These are phyloP conservation scores for Fusarium papillatum DNA, from an alignment of 2,329 filamentous ascomycete genomes.

Conservation along the genomic window DNA sequence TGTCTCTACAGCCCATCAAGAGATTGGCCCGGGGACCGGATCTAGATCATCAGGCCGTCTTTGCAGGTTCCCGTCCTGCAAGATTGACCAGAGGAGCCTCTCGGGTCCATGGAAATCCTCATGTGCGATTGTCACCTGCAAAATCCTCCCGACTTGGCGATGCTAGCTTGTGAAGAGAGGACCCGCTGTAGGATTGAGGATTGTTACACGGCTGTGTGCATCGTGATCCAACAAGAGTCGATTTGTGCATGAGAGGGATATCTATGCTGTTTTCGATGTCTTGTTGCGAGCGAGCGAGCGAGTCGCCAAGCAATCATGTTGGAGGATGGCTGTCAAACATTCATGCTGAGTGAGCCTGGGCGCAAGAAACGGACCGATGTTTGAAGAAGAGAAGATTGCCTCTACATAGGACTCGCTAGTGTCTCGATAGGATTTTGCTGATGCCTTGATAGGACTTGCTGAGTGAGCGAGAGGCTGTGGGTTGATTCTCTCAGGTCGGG, in stretches of 20 bases:
- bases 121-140: constrained; percentile 8
- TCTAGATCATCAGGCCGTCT: not conserved
- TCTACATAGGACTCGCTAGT: not conserved
- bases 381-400: not conserved
- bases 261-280: constrained; percentile 4
- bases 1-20: not conserved
- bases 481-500: not conserved
- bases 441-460: not conserved
- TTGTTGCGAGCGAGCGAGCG: not conserved
- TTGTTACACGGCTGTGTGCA: constrained; percentile 3
- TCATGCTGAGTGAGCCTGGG: not conserved
- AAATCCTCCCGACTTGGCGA: constrained; percentile 7
- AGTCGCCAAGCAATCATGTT: not conserved
- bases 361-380: not conserved
- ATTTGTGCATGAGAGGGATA: not conserved
- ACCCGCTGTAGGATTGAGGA: not conserved
- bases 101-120: not conserved
- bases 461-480: not conserved
- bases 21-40: not conserved
- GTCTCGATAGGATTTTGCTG: not conserved
- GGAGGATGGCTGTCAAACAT: not conserved
- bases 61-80: constrained; percentile 3
- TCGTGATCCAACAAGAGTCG: not conserved
- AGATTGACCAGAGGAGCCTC: not conserved
- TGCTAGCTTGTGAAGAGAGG: not conserved